Conservation (phyloP, 2,329 filamentous ascomycete species). For the Talaromyces sp. region DNA sequence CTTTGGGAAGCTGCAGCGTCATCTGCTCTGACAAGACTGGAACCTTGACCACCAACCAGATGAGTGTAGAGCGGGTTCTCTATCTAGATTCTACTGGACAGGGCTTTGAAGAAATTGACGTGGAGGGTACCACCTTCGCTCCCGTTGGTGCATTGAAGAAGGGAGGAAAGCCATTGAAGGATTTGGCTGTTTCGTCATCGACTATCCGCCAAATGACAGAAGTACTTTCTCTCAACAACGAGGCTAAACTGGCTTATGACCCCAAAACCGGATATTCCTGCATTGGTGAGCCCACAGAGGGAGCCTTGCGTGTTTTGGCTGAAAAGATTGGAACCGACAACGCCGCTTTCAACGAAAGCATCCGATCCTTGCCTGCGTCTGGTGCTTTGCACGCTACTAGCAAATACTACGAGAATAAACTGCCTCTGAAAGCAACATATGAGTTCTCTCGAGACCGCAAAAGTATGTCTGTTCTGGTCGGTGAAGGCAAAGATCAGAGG, state of each 20-base stretch:
- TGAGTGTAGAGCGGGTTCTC: constrained; percentile 94
- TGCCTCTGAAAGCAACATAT: constrained; percentile 77
- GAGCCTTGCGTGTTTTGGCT: constrained; percentile 81
- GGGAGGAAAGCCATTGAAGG: constrained; percentile 65
- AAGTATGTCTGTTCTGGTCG: constrained; percentile 96
- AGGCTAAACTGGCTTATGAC: constrained; percentile 80
- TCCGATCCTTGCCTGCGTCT: constrained; percentile 49
- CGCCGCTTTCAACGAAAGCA: constrained; percentile 55
- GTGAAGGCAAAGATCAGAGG: constrained; percentile 67
- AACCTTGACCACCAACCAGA: constrained; percentile 96
- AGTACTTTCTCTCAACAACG: constrained; percentile 78
- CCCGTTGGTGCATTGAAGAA: constrained; percentile 73
- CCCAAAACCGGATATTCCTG: constrained; percentile 72
- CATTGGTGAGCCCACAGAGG: constrained; percentile 93
- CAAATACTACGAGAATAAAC: constrained; percentile 74
- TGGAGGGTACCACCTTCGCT: constrained; percentile 89
- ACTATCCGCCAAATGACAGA: constrained; percentile 78
- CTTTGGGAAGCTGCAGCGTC: constrained; percentile 96
- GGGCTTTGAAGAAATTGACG: constrained; percentile 78
- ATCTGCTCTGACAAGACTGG: constrained; percentile 99
- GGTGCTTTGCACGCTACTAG: constrained; percentile 78
- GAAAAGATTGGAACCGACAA: constrained; percentile 92
- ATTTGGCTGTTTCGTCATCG: constrained; percentile 68
- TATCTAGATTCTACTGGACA: constrained; percentile 73
- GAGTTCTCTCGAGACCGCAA: constrained; percentile 98